Evolutionary conservation across 805 yeast genomes (phyloP).

Genomic region (Cyberlindnera mrakii): DNA sequence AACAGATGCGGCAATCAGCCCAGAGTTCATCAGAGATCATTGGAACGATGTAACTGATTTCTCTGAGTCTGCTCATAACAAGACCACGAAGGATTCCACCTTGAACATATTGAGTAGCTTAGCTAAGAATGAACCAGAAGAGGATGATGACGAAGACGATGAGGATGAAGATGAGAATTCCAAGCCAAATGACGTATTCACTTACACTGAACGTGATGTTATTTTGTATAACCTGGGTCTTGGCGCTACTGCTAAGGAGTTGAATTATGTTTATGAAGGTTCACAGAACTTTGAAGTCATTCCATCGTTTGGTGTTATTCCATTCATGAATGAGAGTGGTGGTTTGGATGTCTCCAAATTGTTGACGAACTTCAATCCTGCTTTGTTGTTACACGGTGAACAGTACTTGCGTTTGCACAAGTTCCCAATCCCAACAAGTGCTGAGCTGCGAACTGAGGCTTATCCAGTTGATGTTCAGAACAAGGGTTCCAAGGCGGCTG

Average conservation of each 20-base stretch:
- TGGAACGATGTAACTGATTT: conserved; percentile 68
- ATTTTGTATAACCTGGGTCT: conserved; percentile 84
- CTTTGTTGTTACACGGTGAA: conserved; percentile 90
- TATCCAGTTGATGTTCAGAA: conserved; percentile 70
- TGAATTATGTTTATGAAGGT: conserved; percentile 76
- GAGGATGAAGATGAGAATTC: conserved; percentile 43
- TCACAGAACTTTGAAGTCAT: conserved; percentile 72
- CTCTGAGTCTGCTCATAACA: conserved; percentile 42
- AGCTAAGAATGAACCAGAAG: conserved; percentile 31
- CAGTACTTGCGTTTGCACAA: conserved; percentile 75
- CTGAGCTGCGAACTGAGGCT: conserved; percentile 52
- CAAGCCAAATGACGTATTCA: conserved; percentile 38
- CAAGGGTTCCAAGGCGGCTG: conserved; percentile 79
- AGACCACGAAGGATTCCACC: conserved; percentile 68
- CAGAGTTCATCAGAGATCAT: conserved; percentile 67
- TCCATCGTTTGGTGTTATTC: conserved; percentile 88
- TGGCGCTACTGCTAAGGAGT: conserved; percentile 76
- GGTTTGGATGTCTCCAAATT: conserved; percentile 52
- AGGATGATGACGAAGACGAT: conserved; percentile 38
- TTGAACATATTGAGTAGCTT: conserved; percentile 70
- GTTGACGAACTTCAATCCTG: conserved; percentile 81
- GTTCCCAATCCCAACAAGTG: conserved; percentile 75
- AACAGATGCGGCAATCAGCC: conserved; percentile 36
- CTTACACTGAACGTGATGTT: conserved; percentile 61
- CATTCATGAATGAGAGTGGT: conserved; percentile 63